Conservation (phyloP, 768 basidiomycete genomes). For the Mycena leptocephala region DNA sequence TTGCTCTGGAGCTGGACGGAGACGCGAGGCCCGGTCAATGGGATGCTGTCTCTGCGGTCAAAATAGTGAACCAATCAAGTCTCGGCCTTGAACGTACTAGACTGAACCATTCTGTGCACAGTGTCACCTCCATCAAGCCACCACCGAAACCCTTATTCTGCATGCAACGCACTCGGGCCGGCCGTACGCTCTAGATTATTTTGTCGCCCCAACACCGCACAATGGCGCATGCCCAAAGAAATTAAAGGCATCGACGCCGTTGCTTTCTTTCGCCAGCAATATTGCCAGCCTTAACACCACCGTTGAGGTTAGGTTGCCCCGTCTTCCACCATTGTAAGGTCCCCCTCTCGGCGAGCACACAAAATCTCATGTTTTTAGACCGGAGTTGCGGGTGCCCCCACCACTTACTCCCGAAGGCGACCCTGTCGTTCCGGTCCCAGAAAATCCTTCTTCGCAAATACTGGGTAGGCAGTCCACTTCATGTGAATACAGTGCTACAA, state of each 20-base stretch:
- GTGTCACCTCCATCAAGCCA: conserved; percentile 77
- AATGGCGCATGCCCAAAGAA: conserved; percentile 75
- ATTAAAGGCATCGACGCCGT: conserved; percentile 43
- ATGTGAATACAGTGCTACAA: not conserved
- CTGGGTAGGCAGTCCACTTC: conserved; percentile 62
- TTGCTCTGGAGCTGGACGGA: conserved; percentile 72
- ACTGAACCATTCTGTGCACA: conserved; percentile 45
- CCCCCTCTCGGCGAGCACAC: not conserved
- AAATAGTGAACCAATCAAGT: conserved; percentile 59
- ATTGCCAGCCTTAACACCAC: conserved; percentile 65
- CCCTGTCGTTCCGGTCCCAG: conserved; percentile 70
- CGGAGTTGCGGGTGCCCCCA: conserved; percentile 78
- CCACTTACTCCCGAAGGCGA: conserved; percentile 78
- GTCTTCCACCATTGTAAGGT: conserved; percentile 73
- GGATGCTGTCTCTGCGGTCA: conserved; percentile 74
- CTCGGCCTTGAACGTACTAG: conserved; percentile 23
- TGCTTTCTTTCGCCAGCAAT: conserved; percentile 48
- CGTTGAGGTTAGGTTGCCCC: conserved; percentile 60
- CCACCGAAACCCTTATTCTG: conserved; percentile 71
- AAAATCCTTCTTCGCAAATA: conserved; percentile 92
- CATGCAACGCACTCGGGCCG: conserved; percentile 63
- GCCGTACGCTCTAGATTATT: conserved; percentile 83
- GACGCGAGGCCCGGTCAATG: conserved; percentile 63
- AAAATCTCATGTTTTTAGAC: conserved; percentile 57
- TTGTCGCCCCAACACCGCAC: conserved; percentile 77